Conservation (phyloP, 768 basidiomycete species). For the Fomitopsis serialis region DNA sequence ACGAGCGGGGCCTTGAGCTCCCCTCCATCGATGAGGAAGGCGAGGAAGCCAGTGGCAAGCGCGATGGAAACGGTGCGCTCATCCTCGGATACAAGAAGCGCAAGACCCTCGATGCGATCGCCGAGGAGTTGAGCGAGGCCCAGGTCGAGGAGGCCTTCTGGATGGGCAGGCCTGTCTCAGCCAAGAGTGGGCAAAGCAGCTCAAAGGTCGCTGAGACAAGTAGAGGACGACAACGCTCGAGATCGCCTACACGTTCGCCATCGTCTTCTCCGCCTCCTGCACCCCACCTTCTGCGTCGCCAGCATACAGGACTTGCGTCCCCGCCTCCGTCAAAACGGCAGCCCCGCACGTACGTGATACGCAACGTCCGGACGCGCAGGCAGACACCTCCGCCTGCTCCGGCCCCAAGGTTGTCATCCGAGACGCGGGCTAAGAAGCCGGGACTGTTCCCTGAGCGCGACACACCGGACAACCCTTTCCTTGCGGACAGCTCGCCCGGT, state of each 20-base stretch:
- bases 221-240: constrained; percentile 9
- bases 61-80: constrained; percentile 10
- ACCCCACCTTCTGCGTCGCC: constrained; percentile 17
- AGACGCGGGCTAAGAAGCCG: constrained; percentile 22
- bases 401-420: constrained; percentile 23
- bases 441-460: constrained; percentile 39
- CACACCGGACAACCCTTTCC: constrained; percentile 71
- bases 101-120: constrained; percentile 20
- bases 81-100: constrained; percentile 23
- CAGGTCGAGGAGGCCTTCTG: constrained; percentile 25
- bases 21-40: constrained; percentile 27
- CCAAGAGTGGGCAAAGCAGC: background rate
- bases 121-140: constrained; percentile 21
- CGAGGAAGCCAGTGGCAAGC: background rate
- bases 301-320: constrained; percentile 41
- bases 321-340: constrained; percentile 57
- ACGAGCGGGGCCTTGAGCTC: constrained; percentile 15
- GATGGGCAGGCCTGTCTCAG: constrained; percentile 10
- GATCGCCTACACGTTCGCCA: constrained; percentile 20
- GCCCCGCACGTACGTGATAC: constrained; percentile 7
- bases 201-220: background rate
- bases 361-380: constrained; percentile 7
- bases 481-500: constrained; percentile 32
- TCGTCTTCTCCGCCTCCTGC: constrained; percentile 23
- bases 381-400: constrained; percentile 31